Evolutionary conservation across 257 asterid species (phyloP), one percentile per base, ranked within the genome.

Genomic region (Pogostemon cablin): DNA sequence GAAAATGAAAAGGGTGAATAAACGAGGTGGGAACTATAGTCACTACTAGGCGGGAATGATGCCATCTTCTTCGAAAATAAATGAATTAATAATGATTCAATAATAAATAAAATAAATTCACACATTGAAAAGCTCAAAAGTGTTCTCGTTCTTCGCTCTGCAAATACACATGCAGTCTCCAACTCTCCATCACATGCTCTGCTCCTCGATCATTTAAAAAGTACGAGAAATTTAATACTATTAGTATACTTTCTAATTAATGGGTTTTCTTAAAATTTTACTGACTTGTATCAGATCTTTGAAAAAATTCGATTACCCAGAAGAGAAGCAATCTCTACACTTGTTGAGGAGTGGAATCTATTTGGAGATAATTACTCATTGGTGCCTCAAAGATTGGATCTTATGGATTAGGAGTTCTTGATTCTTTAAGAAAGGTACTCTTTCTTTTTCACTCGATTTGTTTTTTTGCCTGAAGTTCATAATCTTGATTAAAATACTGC

Each of bases 101-200:
- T 46, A 7, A 53, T 62, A 8, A 69, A 50, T 12, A 44, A 47
- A 71, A 35, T 39, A 67, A 39, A 39, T 9, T 43, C 54, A 40
- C 59, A 71, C 65, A 53, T 61, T 11, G 63, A 73, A 77, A 72
- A 80, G 82, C 75, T 79, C 73, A 63, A 71, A 77, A 80, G 80
- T 46, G 39, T 67, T 72, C 81, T 78, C 72, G 25, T 76, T 72
- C 79, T 75, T 69, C 73, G 67, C 61, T 75, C 59, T 65, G 72
- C 25, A 20, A 68, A 67, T 67, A 47, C 83, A 66, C 73, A 52
- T 65, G 61, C 69, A 57, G 78, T n/a, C n/a, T n/a, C n/a, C n/a
- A n/a, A n/a, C n/a, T 85, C 83, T 63, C 68, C 74, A 41, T 77
- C 91, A 86, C 91, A 81, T 81, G 91, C 87, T 72, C 80, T 64